These are phyloP conservation scores for Populus hybrid DNA, from an alignment of 441 rosid genomes.

Conservation along the genomic window DNA sequence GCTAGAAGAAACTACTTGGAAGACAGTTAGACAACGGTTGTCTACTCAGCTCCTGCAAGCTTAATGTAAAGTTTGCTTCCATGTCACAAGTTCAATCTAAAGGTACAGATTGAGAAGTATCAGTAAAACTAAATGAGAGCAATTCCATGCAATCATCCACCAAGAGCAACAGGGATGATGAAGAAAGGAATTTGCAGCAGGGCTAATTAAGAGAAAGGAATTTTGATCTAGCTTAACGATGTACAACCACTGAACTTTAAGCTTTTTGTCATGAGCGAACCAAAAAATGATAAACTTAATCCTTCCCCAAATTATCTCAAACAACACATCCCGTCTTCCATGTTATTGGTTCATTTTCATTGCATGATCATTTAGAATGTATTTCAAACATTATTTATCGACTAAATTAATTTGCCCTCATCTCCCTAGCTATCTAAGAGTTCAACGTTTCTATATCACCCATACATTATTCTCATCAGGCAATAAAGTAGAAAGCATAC, in stretches of 20 bases:
- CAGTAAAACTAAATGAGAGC: background rate
- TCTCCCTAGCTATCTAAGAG: background rate
- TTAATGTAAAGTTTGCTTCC: background rate
- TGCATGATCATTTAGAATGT: background rate
- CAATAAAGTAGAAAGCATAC: constrained; percentile 31
- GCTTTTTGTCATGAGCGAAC: background rate
- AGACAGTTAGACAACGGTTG: background rate
- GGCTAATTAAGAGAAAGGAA: background rate
- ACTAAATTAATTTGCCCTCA: background rate
- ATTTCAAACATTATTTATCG: background rate
- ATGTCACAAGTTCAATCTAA: background rate
- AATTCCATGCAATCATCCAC: background rate
- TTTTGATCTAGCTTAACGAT: background rate
- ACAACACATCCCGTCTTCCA: background rate
- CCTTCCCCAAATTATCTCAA: background rate
- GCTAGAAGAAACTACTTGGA: background rate
- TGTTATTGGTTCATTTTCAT: background rate
- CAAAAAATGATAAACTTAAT: background rate
- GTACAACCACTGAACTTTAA: background rate
- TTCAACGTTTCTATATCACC: background rate
- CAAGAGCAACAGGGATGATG: background rate
- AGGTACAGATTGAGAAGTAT: background rate
- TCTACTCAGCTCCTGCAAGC: background rate
- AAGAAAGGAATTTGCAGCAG: background rate
- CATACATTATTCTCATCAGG: background rate